Evolutionary conservation across 2,329 filamentous ascomycete species (phyloP).

Genomic region (Lomentospora prolificans): DNA sequence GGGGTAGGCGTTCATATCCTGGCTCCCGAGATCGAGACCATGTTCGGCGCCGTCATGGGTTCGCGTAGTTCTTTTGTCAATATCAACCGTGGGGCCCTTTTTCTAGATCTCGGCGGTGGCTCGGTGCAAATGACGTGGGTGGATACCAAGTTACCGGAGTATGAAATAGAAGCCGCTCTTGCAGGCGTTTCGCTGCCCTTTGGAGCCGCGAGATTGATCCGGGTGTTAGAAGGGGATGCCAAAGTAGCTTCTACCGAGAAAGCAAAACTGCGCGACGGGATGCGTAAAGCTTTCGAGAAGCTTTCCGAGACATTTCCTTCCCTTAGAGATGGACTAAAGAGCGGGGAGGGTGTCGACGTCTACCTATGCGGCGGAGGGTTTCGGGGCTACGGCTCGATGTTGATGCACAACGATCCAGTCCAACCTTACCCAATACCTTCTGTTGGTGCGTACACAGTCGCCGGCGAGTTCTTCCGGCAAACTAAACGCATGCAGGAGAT

Average conservation of each 20-base stretch:
- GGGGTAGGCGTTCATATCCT: constrained; percentile 65
- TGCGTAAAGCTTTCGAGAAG: constrained; percentile 50
- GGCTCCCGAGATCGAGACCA: constrained; percentile 69
- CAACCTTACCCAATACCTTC: constrained; percentile 75
- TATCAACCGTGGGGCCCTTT: constrained; percentile 47
- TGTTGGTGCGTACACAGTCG: constrained; percentile 67
- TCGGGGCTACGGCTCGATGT: constrained; percentile 78
- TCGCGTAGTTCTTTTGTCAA: constrained; percentile 63
- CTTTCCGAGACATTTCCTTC: constrained; percentile 37
- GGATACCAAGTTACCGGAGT: constrained; percentile 34
- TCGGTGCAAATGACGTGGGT: constrained; percentile 58
- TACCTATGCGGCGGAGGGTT: constrained; percentile 89
- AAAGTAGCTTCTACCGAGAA: constrained; percentile 35
- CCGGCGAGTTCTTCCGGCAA: constrained; percentile 48
- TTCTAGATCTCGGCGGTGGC: constrained; percentile 77
- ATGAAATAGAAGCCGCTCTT: constrained; percentile 43
- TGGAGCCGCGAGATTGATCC: constrained; percentile 48
- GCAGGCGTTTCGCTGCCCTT: constrained; percentile 50
- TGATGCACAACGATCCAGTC: constrained; percentile 68
- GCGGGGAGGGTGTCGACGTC: constrained; percentile 46
- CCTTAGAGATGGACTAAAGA: constrained; percentile 27
- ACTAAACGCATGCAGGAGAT: constrained; percentile 39
- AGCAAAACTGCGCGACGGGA: constrained; percentile 44
- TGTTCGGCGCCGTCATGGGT: constrained; percentile 68
- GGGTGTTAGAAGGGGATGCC: constrained; percentile 32